Conservation (phyloP, 2,329 filamentous ascomycete species). For the Paraconiothyrium sp. region DNA sequence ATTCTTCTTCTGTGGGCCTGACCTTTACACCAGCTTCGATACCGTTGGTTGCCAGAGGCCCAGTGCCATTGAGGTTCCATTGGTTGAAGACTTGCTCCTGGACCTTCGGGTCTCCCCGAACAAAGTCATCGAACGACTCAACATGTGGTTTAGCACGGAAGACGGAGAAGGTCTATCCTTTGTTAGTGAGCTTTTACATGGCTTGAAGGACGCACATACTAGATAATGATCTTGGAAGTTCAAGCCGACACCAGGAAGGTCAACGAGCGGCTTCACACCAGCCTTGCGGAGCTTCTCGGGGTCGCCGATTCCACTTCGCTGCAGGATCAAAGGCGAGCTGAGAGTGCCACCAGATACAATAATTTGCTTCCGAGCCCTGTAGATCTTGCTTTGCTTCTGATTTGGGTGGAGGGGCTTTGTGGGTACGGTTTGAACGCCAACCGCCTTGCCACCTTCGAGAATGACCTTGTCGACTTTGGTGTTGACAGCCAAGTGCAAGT, state of each 20-base stretch:
- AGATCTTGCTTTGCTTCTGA: conserved; percentile 64
- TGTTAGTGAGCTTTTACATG: conserved; percentile 5
- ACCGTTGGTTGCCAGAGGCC: conserved; percentile 78
- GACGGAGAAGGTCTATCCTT: conserved; percentile 66
- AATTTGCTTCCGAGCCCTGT: conserved; percentile 76
- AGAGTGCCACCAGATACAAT: conserved; percentile 77
- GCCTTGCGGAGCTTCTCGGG: conserved; percentile 74
- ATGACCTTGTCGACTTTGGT: conserved; percentile 82
- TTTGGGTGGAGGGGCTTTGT: conserved; percentile 73
- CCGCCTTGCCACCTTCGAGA: conserved; percentile 75
- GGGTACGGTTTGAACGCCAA: conserved; percentile 74
- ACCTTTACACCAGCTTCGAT: conserved; percentile 85
- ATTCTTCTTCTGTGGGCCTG: conserved; percentile 73
- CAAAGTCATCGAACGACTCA: conserved; percentile 83
- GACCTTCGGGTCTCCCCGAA: conserved; percentile 74
- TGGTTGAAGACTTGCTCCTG: conserved; percentile 80
- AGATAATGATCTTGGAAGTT: conserved; percentile 80
- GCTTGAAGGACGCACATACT: conserved; percentile 14
- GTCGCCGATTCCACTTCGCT: conserved; percentile 78
- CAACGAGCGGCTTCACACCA: conserved; percentile 74
- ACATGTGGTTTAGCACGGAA: conserved; percentile 78
- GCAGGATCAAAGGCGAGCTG: conserved; percentile 77
- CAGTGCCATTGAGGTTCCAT: conserved; percentile 82
- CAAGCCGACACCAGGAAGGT: conserved; percentile 76
- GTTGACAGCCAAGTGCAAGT: conserved; percentile 77